Base-by-base conservation (phyloP, 495 filamentous ascomycete genomes). In the Penicillium pancosmium region DNA sequence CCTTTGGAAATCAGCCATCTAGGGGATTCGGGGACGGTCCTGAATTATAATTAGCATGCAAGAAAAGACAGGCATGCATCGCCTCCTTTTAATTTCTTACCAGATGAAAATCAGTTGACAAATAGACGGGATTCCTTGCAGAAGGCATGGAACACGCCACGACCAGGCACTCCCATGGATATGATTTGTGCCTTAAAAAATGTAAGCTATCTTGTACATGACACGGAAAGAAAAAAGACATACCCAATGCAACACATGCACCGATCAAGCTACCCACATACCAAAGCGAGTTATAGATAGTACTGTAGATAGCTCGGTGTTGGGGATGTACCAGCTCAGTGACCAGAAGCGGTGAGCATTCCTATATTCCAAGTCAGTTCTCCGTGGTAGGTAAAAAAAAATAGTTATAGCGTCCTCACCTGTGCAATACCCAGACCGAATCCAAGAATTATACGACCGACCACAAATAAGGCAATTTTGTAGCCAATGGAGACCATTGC, bases 241-340 rank as follows among this genome's bases (percentile, higher is more conserved):
- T 55, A 64, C 62, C 62, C 35, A 61, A 36, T 21, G 62, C 58
- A 31, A 64, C 62, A 21, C 66, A 67, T 25, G 63, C 79, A 41
- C 57, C 56, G 8, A 52, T 67, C 67, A 76, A 69, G 35, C 81
- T 74, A 54, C 84, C 85, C 81, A 87, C 64, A 81, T 77, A 68
- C 81, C 62, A 64, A 35, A 64, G 36, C 15, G 54, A 82, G 73
- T 89, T 88, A 68, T 88, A 89, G 38, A 88, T 81, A 23, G 84
- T 82, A 41, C 83, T 87, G 66, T 88, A 80, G 64, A 83, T 77
- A 35, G 80, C 86, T 71, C 85, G 85, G 54, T 88, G 86, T 69
- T 88, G 85, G 43, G 86, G 84, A 62, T 88, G 86, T 41, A 79
- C 80, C 50, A 89, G 68, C 72, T 89, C 86, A 33, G 85, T 85